Evolutionary conservation across 129 eudicot species (phyloP), one percentile per base, ranked within the genome.

Genomic region (Sambucus nigra): DNA sequence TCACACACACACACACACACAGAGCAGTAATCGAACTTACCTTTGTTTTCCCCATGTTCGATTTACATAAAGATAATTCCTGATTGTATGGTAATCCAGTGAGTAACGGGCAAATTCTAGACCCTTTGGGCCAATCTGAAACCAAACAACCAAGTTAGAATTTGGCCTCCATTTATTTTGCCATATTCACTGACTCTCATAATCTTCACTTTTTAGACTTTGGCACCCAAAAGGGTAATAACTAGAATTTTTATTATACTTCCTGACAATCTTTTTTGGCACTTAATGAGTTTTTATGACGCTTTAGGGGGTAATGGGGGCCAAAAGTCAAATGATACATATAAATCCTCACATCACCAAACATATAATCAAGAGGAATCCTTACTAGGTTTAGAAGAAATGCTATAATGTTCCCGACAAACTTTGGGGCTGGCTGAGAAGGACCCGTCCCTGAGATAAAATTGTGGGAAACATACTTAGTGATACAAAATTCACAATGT

Each of bases 81-180:
- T 72, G 69, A 91, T 91, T 0, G 95, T 85, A 69, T 91, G 98
- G 67, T 91, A 91, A 72, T 91, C 98, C 51, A 91, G 70, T n/a
- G 98, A 91, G 55, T 91, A 91, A 40, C 95, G 98, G 33, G 98
- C 95, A 76, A 91, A 82, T 73, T 91, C 95, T 47, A 91, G 75
- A 69, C 98, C 98, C 73, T 91, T 91, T 42, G 98, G 98, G 35
- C 95, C 98, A 75, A 91, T 44, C 98, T 85, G 71, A 48, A 50
- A 39, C 40, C 19, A 32, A 45, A 53, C 23, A 60, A 28, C 18
- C 49, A 42, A 27, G 20, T 65, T 7, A 74, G 51, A 44, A 51
- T 55, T 20, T 27, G 19, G 16, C 22, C 16, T 57, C 20, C 16
- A 9, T 7, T 13, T 5, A 42, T n/a, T 27, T 63, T 62, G 22